Evolutionary conservation across 2,329 filamentous ascomycete genomes (phyloP), one percentile per base, ranked within the genome.

Genomic region (Trichocomaceae sp.): DNA sequence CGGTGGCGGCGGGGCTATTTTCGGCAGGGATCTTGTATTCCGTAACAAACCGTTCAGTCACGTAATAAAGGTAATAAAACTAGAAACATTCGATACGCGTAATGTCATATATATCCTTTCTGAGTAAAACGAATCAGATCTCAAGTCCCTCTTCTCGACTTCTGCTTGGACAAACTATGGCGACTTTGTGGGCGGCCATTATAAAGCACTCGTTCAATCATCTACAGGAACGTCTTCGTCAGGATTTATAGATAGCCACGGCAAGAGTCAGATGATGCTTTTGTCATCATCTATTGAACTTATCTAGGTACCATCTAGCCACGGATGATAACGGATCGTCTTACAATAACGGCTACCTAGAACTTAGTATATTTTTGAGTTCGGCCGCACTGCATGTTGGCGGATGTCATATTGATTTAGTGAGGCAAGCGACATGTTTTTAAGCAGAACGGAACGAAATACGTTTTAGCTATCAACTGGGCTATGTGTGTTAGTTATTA

Each of bases 11-110:
- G 23, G 31, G 23, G 41, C 31, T 15, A 13, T 8, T 37, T 44
- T 20, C 23, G 52, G 35, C 54, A 56, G 44, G 49, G 52, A 45
- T 47, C 10, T 39, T 47, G 31, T 35, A 35, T 35, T 53, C 19
- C 19, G 39, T 42, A 22, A 42, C 15, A 42, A 22, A 42, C 39
- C n/a, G 39, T 22, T 17, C 39, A 9, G 39, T 42, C 17, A 42
- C 6, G 17, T 42, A 42, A 9, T 19, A 22, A 10, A 17, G 19
- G 17, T 42, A 42, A 9, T 19, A 22, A 10, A 17, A 41, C 37
- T 3, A 19, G 37, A 41, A 41, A 41, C 37, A 19, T 41, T 41
- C 37, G 5, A 9, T 42, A 42, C 39, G 19, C 19, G 39, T 42
- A 20, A 20, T 12, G n/a, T 52, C 15, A 45, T 31, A 45, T 35